phyloP scores from a whole-genome alignment of 176 grass and related monocot genomes.

The Puccinellia tenuiflora region DNA sequence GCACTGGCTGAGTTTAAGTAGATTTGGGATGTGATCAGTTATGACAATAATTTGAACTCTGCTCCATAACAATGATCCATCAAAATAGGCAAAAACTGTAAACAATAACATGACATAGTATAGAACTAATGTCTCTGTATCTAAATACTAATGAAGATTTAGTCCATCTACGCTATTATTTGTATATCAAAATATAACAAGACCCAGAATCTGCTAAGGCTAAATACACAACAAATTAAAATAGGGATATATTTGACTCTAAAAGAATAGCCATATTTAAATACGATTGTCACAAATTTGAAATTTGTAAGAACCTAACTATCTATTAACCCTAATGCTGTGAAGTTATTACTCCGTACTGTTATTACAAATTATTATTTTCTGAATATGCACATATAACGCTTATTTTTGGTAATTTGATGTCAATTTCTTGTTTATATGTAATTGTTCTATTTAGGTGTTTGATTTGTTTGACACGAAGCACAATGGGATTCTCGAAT shows the following conservation, averaged over 20 bases:
- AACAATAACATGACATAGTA: background rate
- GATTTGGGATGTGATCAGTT: background rate
- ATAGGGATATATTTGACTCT: background rate
- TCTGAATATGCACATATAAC: background rate
- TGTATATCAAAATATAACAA: background rate
- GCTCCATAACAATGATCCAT: background rate
- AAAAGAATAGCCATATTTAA: background rate
- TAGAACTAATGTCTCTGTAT: background rate
- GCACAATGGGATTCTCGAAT: slow-evolving; percentile 68
- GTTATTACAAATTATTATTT: background rate
- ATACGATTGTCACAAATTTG: background rate
- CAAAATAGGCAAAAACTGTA: background rate
- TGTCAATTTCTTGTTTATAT: background rate
- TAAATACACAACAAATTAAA: background rate
- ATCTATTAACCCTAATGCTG: background rate
- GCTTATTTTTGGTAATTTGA: background rate
- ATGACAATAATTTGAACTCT: background rate
- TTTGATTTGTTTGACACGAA: slow-evolving; percentile 89
- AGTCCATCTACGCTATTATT: background rate
- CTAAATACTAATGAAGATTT: background rate
- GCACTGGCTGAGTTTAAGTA: background rate
- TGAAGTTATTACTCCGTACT: background rate
- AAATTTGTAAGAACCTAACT: background rate
- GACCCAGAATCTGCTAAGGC: background rate
- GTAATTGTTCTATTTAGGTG: slow-evolving; percentile 46